These are phyloP conservation scores for Cordyceps cateniannulata DNA, from an alignment of 2,329 filamentous ascomycete genomes.

Conservation along the genomic window DNA sequence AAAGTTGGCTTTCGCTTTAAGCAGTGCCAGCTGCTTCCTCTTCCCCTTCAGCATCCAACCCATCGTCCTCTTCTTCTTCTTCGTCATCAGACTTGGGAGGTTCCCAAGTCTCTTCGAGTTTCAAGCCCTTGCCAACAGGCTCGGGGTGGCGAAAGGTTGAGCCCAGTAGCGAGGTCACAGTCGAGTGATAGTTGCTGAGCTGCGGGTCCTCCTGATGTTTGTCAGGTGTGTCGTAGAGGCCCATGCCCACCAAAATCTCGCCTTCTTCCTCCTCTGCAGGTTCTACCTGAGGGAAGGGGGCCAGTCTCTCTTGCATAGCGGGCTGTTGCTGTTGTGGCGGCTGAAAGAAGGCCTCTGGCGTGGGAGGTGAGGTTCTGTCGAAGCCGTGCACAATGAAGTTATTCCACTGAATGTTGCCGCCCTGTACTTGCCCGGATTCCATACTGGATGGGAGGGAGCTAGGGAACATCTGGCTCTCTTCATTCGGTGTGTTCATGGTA, in stretches of 20 bases:
- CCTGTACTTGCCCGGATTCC: neutral
- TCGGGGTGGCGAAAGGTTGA: slow-evolving; percentile 38
- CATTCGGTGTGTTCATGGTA: slow-evolving; percentile 22
- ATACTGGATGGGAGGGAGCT: slow-evolving; percentile 15
- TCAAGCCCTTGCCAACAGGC: slow-evolving; percentile 64
- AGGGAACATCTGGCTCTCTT: slow-evolving; percentile 23
- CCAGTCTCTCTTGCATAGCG: slow-evolving; percentile 36
- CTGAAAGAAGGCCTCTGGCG: slow-evolving; percentile 51
- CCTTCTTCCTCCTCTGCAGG: slow-evolving; percentile 52
- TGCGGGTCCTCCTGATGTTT: slow-evolving; percentile 43
- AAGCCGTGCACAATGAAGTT: slow-evolving; percentile 39
- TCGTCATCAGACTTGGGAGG: slow-evolving; percentile 59
- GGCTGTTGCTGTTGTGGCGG: slow-evolving; percentile 40
- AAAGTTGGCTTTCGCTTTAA: neutral
- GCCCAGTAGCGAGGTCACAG: slow-evolving; percentile 48
- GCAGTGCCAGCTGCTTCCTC: slow-evolving; percentile 30
- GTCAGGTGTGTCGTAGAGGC: slow-evolving; percentile 69
- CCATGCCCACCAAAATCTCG: slow-evolving; percentile 75
- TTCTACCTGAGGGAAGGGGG: slow-evolving; percentile 41
- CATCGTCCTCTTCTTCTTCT: slow-evolving; percentile 39
- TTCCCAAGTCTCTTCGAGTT: slow-evolving; percentile 75
- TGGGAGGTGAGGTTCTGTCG: slow-evolving; percentile 48
- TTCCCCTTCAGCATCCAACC: slow-evolving; percentile 28
- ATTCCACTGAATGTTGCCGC: slow-evolving; percentile 34
- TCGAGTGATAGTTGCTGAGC: slow-evolving; percentile 48